Evolutionary conservation across 805 yeast species (phyloP).

Genomic region (Metschnikowia orientalis): DNA sequence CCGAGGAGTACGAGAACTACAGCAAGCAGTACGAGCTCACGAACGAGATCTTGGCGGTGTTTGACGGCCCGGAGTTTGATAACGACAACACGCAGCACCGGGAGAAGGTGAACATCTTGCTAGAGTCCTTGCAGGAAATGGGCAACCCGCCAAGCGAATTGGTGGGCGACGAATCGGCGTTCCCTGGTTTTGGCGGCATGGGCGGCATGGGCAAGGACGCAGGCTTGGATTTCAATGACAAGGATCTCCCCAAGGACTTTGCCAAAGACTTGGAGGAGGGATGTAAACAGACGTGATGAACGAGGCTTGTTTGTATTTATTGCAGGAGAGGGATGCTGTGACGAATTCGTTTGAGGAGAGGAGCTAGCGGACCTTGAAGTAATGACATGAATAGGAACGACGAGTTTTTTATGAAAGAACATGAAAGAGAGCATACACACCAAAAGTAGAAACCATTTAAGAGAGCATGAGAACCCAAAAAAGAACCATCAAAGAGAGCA

Average conservation of each 20-base stretch:
- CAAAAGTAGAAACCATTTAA: too few relatives aligned
- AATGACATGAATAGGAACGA: not conserved
- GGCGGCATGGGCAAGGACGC: constrained; percentile 36
- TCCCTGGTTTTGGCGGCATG: constrained; percentile 43
- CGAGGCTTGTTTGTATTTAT: not conserved
- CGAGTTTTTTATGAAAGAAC: not conserved
- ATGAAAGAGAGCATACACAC: not conserved
- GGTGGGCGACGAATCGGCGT: constrained; percentile 51
- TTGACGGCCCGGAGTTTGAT: constrained; percentile 60
- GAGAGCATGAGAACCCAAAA: too few relatives aligned
- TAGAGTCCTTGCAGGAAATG: constrained; percentile 67
- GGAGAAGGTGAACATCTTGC: constrained; percentile 49
- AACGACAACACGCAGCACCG: constrained; percentile 45
- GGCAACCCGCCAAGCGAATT: constrained; percentile 81
- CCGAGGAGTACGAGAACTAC: constrained; percentile 50
- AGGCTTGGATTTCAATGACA: constrained; percentile 45
- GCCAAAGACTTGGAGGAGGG: constrained; percentile 53
- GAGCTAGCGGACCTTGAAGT: too few relatives aligned
- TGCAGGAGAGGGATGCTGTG: too few relatives aligned
- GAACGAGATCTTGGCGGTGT: constrained; percentile 55
- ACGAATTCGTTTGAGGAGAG: too few relatives aligned
- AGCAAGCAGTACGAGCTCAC: constrained; percentile 60
- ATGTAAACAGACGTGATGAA: constrained; percentile 46
- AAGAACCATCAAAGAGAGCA: too few relatives aligned
- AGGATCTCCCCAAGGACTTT: constrained; percentile 51